These are phyloP conservation scores for Przewalskia tangutica DNA, from an alignment of 257 asterid species.

Conservation along the genomic window DNA sequence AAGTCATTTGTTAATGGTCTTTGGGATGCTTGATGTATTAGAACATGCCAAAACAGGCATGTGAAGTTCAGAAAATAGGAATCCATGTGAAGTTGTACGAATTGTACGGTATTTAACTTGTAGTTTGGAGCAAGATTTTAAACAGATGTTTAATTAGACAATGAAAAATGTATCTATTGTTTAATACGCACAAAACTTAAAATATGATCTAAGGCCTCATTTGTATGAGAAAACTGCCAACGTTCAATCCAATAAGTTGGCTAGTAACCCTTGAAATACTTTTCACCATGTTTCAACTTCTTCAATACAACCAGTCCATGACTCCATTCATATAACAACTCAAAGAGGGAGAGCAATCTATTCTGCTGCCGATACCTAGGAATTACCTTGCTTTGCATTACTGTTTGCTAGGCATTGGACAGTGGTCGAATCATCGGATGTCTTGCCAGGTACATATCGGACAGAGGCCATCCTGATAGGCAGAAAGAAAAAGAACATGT, in stretches of 20 bases:
- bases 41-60: background rate
- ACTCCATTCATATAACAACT: background rate
- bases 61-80: too few relatives aligned
- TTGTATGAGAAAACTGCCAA: background rate
- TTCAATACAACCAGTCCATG: background rate
- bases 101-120: too few relatives aligned
- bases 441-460: background rate
- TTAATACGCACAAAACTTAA: background rate
- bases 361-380: background rate
- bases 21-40: background rate
- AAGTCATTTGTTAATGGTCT: background rate
- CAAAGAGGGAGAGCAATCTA: background rate
- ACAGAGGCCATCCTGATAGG: too few relatives aligned
- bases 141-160: background rate
- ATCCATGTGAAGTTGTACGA: background rate
- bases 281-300: background rate
- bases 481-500: too few relatives aligned
- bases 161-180: background rate
- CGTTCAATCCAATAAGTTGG: background rate
- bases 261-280: background rate
- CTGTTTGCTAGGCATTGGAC: background rate
- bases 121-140: background rate
- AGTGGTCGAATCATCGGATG: background rate
- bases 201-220: background rate
- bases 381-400: background rate